Percentiles rank a stretch among this genome's conserved stretches.
Conservation (phyloP, 345 rosid species). For the Salix suchowensis region DNA sequence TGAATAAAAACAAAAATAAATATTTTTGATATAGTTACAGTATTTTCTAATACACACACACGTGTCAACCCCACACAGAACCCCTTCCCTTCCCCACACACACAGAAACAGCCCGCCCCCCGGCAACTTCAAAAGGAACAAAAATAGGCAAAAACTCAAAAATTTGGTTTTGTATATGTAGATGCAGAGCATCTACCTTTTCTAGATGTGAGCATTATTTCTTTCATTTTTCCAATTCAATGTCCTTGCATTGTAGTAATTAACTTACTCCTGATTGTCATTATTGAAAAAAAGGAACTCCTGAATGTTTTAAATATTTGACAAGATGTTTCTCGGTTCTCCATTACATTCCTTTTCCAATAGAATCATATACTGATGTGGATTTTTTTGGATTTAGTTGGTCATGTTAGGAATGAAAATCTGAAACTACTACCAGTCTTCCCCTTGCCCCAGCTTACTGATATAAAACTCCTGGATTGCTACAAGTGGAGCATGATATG, state of each 20-base stretch:
- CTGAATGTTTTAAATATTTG: neutral
- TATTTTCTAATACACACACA: too few relatives aligned
- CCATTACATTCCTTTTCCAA: neutral
- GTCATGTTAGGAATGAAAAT: neutral
- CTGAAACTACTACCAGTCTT: neutral
- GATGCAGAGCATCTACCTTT: neutral
- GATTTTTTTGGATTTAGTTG: constrained; percentile 3
- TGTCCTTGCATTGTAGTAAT: neutral
- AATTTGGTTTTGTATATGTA: neutral
- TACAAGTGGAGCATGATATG: neutral
- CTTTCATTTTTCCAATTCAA: neutral
- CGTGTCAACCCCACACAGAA: too few relatives aligned
- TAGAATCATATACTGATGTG: constrained; percentile 2
- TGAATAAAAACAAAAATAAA: too few relatives aligned
- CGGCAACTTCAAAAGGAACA: too few relatives aligned
- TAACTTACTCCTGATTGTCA: neutral
- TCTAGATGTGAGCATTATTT: neutral
- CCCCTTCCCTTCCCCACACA: too few relatives aligned
- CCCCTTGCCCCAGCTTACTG: neutral
- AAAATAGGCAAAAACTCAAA: too few relatives aligned
- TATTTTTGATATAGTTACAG: too few relatives aligned
- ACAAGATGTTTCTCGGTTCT: neutral
- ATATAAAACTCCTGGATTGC: constrained; percentile 1
- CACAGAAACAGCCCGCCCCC: too few relatives aligned
- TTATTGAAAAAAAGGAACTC: neutral